Evolutionary conservation across 495 filamentous ascomycete species (phyloP), one percentile per base, ranked within the genome.

Genomic region (Hypomontagnella monticulosa): DNA sequence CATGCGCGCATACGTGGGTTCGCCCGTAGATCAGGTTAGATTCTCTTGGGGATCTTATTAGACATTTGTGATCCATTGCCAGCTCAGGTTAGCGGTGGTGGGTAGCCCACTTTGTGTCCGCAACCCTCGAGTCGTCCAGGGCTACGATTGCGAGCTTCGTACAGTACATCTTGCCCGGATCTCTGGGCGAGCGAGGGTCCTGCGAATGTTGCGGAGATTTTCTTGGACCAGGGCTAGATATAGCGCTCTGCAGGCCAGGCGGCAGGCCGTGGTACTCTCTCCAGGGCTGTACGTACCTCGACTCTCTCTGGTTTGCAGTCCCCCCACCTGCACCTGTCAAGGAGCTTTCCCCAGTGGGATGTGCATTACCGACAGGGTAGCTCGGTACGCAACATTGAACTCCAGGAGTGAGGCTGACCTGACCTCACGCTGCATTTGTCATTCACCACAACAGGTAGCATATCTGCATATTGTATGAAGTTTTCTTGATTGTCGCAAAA

Each of bases 331-430:
- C 38, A 61, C 60, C 66, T 69, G 60, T 69, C 66, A 69, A 61
- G 57, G 61, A 70, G 52, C 43, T 58, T 70, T 70, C 67, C 67
- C 61, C 67, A 70, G 67, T 70, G 50, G 37, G 61, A 70, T 62
- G 62, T 50, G 57, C 61, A 58, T 61, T 70, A 66, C 61, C 62
- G 61, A 66, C 61, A 65, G 50, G 61, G 67, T 55, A 40, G 33
- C 43, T 56, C 57, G 53, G 57, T 60, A 44, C 51, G 59, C 48
- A 61, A n/a, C n/a, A n/a, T n/a, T n/a, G n/a, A n/a, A 60, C 32
- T 57, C 33, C 18, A 65, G 61, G 66, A 61, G 40, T 64, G 66
- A 58, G 54, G 63, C 57, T 63, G 47, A 56, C 66, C 36, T 66
- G 46, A 51, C 63, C 27, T 63, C 49, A 23, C 43, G 44, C 60